Percentiles rank a stretch among this genome's conserved stretches.
Conservation (phyloP, 1,284 basidiomycete species). For the Sporisorium reilianum region DNA sequence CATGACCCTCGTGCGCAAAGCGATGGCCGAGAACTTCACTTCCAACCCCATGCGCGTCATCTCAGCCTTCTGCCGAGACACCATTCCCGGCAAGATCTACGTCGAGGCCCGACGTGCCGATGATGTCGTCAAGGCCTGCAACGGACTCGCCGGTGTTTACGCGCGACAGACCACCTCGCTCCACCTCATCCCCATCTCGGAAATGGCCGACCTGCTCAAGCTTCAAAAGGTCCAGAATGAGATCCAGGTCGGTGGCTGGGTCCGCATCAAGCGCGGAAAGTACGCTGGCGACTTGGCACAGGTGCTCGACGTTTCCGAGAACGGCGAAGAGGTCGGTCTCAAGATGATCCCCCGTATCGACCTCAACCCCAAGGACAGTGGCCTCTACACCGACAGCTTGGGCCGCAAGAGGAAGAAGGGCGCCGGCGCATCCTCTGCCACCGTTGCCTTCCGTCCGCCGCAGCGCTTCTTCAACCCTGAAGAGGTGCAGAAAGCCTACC, state of each 20-base stretch:
- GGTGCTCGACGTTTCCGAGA: conserved; percentile 91
- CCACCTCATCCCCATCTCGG: conserved; percentile 91
- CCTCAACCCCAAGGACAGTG: conserved; percentile 74
- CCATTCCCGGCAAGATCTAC: conserved; percentile 93
- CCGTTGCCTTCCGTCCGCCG: conserved; percentile 79
- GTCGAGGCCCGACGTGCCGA: conserved; percentile 90
- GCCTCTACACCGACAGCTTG: conserved; percentile 69
- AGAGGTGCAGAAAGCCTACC: conserved; percentile 89
- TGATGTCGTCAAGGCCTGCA: conserved; percentile 85
- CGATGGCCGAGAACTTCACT: conserved; percentile 73
- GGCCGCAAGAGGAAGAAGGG: conserved; percentile 69
- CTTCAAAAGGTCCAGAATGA: conserved; percentile 94
- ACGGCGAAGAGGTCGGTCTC: conserved; percentile 91
- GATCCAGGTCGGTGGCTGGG: conserved; percentile 90
- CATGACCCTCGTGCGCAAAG: conserved; percentile 93
- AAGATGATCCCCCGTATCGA: conserved; percentile 98
- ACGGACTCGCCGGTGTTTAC: conserved; percentile 92
- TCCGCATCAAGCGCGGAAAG: conserved; percentile 91
- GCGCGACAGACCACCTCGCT: conserved; percentile 74
- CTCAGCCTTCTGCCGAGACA: conserved; percentile 95
- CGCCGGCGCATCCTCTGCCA: conserved; percentile 56
- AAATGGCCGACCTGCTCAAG: conserved; percentile 96
- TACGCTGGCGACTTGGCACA: conserved; percentile 95
- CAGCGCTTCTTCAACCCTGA: conserved; percentile 94
- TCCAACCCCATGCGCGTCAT: conserved; percentile 84